Evolutionary conservation across 768 basidiomycete genomes (phyloP).

Genomic region (Agrocybe chaxingu): DNA sequence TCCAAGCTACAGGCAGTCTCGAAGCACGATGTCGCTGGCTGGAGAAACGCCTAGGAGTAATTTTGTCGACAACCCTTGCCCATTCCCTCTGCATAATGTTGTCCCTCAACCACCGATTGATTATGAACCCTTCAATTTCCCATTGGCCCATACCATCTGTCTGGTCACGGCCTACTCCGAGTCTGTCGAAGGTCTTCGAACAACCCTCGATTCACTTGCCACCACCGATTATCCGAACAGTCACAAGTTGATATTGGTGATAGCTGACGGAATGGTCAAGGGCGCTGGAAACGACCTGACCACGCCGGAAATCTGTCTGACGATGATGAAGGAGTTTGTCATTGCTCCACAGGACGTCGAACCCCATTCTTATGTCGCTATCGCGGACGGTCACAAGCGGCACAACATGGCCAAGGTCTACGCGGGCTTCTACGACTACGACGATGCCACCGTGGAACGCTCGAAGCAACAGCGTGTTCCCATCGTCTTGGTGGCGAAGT

Average conservation of each 20-base stretch:
- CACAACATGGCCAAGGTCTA: conserved; percentile 99
- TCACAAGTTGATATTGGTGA: conserved; percentile 93
- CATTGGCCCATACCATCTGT: conserved; percentile 89
- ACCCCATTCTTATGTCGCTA: conserved; percentile 94
- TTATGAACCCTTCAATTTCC: conserved; percentile 95
- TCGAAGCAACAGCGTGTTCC: conserved; percentile 97
- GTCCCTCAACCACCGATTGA: conserved; percentile 91
- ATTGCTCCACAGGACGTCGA: conserved; percentile 81
- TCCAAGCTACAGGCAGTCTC: conserved; percentile 68
- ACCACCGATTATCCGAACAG: conserved; percentile 99
- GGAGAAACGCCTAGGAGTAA: conserved; percentile 43
- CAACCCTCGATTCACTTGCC: conserved; percentile 96
- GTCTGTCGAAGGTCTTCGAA: conserved; percentile 91
- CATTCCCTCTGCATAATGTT: conserved; percentile 89
- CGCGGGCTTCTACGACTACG: conserved; percentile 96
- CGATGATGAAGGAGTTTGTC: conserved; percentile 97
- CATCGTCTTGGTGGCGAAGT: conserved; percentile 93
- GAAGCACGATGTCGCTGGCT: conserved; percentile 75
- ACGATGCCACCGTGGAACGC: conserved; percentile 81
- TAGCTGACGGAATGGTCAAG: conserved; percentile 98
- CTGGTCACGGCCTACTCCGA: conserved; percentile 99
- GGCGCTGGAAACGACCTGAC: conserved; percentile 86
- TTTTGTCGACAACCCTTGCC: conserved; percentile 73
- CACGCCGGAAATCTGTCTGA: conserved; percentile 90
- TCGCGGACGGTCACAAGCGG: conserved; percentile 98